A percentile compares a stretch with the other conserved stretches of the same genome.
Conservation (phyloP, 1,284 basidiomycete species). For the Fomitopsis schrenkii region DNA sequence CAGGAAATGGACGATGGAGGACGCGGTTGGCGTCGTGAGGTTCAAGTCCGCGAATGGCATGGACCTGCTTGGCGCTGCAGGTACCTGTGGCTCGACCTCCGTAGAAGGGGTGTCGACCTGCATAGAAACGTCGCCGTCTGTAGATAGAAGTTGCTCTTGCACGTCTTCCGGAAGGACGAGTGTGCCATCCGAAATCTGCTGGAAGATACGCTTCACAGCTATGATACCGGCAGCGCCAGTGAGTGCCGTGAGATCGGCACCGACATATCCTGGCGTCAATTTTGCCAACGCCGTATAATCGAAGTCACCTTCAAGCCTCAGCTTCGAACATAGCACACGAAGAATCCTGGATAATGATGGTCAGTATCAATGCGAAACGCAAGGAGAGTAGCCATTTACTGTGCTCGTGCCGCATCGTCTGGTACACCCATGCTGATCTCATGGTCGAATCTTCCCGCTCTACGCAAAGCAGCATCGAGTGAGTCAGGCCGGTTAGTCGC, state of each 20-base stretch:
- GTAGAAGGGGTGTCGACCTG: conserved; percentile 36
- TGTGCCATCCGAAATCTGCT: conserved; percentile 71
- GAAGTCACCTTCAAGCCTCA: conserved; percentile 79
- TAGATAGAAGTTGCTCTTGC: background rate
- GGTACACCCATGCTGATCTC: conserved; percentile 98
- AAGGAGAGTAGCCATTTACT: conserved; percentile 49
- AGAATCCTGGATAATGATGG: conserved; percentile 58
- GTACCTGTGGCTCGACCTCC: conserved; percentile 6
- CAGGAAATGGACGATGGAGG: conserved; percentile 87
- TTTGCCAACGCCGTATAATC: conserved; percentile 83
- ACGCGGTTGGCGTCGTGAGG: conserved; percentile 38
- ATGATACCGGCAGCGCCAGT: conserved; percentile 94
- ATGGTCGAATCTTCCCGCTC: conserved; percentile 95
- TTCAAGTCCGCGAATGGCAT: conserved; percentile 39
- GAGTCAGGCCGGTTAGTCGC: conserved; percentile 96
- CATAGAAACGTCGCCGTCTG: conserved; percentile 43
- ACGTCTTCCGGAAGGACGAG: conserved; percentile 47
- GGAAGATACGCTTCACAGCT: conserved; percentile 95
- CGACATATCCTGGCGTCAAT: conserved; percentile 95
- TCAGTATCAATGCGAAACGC: background rate
- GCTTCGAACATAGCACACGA: conserved; percentile 70
- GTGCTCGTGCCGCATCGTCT: conserved; percentile 84
- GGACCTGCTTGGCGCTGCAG: conserved; percentile 18
- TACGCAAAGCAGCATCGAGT: conserved; percentile 86
- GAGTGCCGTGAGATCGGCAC: conserved; percentile 88